Percentiles rank a stretch among this genome's conserved stretches.
These are phyloP conservation scores for Colletotrichum spinosum DNA, from an alignment of 2,329 filamentous ascomycete genomes.

Conservation along the genomic window DNA sequence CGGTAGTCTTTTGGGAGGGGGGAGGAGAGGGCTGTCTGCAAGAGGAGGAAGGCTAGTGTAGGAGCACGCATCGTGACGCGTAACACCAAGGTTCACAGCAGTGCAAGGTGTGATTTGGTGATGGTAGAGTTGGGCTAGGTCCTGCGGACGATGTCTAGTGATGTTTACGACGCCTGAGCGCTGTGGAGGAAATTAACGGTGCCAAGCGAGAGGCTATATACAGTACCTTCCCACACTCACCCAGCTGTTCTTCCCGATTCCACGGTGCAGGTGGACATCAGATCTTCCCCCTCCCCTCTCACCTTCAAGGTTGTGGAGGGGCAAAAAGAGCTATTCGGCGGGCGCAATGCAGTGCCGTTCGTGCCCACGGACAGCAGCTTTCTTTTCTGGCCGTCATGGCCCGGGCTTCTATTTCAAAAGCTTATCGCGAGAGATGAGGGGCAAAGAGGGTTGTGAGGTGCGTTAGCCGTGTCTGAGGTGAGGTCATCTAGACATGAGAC, in stretches of 20 bases:
- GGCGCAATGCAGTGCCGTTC: too few relatives aligned
- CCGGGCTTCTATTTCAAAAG: constrained; percentile 10
- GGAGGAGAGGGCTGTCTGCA: neutral
- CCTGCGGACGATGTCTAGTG: too few relatives aligned
- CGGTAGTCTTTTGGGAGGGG: constrained; percentile 19
- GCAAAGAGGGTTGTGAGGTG: neutral
- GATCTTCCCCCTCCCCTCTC: too few relatives aligned
- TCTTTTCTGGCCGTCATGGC: neutral
- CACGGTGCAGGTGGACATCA: too few relatives aligned
- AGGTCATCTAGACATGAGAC: neutral
- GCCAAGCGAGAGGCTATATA: too few relatives aligned
- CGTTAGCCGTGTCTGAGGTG: neutral
- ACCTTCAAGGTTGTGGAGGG: too few relatives aligned
- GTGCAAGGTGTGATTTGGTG: too few relatives aligned
- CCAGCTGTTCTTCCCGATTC: too few relatives aligned
- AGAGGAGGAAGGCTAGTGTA: neutral
- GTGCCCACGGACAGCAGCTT: neutral
- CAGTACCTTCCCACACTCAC: too few relatives aligned
- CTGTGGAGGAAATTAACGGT: too few relatives aligned
- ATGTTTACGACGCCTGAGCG: too few relatives aligned
- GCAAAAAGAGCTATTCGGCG: neutral
- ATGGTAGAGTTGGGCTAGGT: too few relatives aligned
- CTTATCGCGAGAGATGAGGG: constrained; percentile 8
- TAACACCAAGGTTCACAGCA: neutral
- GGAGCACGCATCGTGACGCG: neutral